A percentile compares a stretch with the other conserved stretches of the same genome.
phyloP scores from a whole-genome alignment of 2,329 filamentous ascomycete genomes.

The Paecilomyces niveus region DNA sequence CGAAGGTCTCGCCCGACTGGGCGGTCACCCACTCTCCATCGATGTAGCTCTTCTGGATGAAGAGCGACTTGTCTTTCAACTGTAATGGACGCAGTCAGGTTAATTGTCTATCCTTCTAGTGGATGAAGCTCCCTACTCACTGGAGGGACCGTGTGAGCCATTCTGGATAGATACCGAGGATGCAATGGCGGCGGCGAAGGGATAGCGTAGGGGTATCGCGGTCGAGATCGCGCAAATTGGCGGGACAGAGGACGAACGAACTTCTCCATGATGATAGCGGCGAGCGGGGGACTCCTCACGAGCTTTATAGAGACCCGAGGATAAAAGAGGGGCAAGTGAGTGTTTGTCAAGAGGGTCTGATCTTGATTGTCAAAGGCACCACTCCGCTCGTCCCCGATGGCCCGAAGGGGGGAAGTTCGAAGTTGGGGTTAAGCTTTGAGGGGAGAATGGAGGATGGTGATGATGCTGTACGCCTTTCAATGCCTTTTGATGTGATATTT shows the following conservation, averaged over 20 bases:
- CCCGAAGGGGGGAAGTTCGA: neutral
- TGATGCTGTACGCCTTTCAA: neutral
- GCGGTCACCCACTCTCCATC: slow-evolving; percentile 89
- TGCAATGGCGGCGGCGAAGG: slow-evolving; percentile 20
- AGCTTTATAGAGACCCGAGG: slow-evolving; percentile 2
- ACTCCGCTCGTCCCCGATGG: neutral
- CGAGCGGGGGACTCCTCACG: neutral
- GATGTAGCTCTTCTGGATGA: slow-evolving; percentile 80
- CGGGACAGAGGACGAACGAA: slow-evolving; percentile 28
- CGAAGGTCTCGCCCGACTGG: slow-evolving; percentile 83
- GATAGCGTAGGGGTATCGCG: slow-evolving; percentile 29
- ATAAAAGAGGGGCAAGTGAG: slow-evolving; percentile 10
- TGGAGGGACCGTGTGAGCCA: slow-evolving; percentile 33
- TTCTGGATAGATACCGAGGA: slow-evolving; percentile 33
- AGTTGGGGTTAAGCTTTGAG: neutral
- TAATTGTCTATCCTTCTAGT: slow-evolving; percentile 4
- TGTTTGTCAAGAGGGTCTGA: slow-evolving; percentile 2
- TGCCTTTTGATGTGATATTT: neutral
- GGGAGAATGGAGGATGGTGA: neutral
- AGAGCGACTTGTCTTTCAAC: slow-evolving; percentile 72
- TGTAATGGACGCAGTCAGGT: slow-evolving; percentile 23
- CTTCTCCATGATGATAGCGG: slow-evolving; percentile 23
- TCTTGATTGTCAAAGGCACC: neutral
- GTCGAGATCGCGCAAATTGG: slow-evolving; percentile 27
- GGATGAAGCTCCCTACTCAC: slow-evolving; percentile 17